Conservation (phyloP, 1,284 basidiomycete genomes). For the Termitomyces sp. region DNA sequence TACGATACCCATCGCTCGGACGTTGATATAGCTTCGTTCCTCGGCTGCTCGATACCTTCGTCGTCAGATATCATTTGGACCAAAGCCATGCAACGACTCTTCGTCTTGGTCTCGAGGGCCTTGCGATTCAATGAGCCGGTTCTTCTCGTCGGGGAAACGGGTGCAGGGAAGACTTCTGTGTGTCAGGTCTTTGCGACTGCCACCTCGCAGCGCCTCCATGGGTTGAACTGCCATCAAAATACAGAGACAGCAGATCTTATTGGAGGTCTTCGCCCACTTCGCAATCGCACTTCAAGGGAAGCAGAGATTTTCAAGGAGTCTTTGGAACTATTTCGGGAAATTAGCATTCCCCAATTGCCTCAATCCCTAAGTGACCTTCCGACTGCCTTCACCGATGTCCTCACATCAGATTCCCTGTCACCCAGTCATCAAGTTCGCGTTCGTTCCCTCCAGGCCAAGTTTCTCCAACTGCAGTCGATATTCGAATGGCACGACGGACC, state of each 20-base stretch:
- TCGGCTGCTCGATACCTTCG: slow-evolving; percentile 54
- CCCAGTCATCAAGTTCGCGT: slow-evolving; percentile 29
- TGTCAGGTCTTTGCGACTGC: slow-evolving; percentile 86
- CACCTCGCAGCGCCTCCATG: slow-evolving; percentile 58
- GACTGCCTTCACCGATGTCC: slow-evolving; percentile 28
- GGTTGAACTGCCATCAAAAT: slow-evolving; percentile 96
- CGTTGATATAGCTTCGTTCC: slow-evolving; percentile 39
- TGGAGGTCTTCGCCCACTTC: slow-evolving; percentile 90
- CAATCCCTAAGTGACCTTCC: slow-evolving; percentile 33
- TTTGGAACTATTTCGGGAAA: slow-evolving; percentile 32
- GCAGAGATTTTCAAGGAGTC: slow-evolving; percentile 43
- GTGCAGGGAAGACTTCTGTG: slow-evolving; percentile 96
- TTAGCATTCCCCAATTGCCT: slow-evolving; percentile 31
- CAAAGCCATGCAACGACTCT: slow-evolving; percentile 86
- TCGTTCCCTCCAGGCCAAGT: slow-evolving; percentile 35
- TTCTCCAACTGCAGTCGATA: slow-evolving; percentile 61
- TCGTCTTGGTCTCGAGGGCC: slow-evolving; percentile 79
- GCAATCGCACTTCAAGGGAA: slow-evolving; percentile 62
- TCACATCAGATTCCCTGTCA: slow-evolving; percentile 31
- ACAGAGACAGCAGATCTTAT: slow-evolving; percentile 99
- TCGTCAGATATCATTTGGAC: slow-evolving; percentile 80
- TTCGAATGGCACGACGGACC: slow-evolving; percentile 98
- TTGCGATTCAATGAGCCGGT: slow-evolving; percentile 92
- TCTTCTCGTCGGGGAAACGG: slow-evolving; percentile 97
- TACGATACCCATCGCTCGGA: slow-evolving; percentile 58